Percentiles rank a stretch among this genome's conserved stretches.
Evolutionary conservation across 192 early-diverging fungal species (phyloP).

Genomic region (Umbelopsis sp.): DNA sequence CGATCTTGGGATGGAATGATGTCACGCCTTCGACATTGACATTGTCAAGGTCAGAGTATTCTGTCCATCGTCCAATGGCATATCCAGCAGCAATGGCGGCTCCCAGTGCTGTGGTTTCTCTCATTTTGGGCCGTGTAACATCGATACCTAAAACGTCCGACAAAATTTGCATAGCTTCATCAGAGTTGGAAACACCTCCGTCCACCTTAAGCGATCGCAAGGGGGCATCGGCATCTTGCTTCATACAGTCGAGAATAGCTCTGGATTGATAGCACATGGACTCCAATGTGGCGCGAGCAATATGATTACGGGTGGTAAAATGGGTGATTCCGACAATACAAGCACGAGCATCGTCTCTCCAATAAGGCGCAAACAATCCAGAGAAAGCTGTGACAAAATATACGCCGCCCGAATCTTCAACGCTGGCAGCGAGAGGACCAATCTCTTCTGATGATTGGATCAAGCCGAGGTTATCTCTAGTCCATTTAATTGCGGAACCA

Average conservation of each 20-base stretch:
- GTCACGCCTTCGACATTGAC: slow-evolving; percentile 55
- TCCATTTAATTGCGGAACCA: slow-evolving; percentile 89
- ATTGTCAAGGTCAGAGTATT: slow-evolving; percentile 52
- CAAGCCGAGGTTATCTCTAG: slow-evolving; percentile 84
- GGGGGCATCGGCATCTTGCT: slow-evolving; percentile 67
- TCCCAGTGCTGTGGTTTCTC: slow-evolving; percentile 90
- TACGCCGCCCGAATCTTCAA: slow-evolving; percentile 83
- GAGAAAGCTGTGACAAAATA: slow-evolving; percentile 96
- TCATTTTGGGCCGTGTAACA: slow-evolving; percentile 81
- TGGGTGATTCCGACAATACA: slow-evolving; percentile 88
- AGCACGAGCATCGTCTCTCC: slow-evolving; percentile 89
- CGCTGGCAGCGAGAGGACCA: slow-evolving; percentile 64
- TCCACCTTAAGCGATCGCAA: slow-evolving; percentile 83
- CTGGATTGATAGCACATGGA: slow-evolving; percentile 88
- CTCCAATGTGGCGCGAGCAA: slow-evolving; percentile 85
- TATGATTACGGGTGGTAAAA: slow-evolving; percentile 82
- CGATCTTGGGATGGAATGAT: slow-evolving; percentile 46
- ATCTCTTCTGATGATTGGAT: slow-evolving; percentile 76
- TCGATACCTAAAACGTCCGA: slow-evolving; percentile 81
- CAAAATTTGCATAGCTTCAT: slow-evolving; percentile 89
- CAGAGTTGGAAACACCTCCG: slow-evolving; percentile 89
- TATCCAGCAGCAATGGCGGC: slow-evolving; percentile 87
- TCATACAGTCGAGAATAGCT: slow-evolving; percentile 88
- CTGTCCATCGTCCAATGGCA: slow-evolving; percentile 53
- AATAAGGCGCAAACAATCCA: slow-evolving; percentile 94